Evolutionary conservation across 495 filamentous ascomycete genomes (phyloP).

Genomic region (Penicillium nucicola): DNA sequence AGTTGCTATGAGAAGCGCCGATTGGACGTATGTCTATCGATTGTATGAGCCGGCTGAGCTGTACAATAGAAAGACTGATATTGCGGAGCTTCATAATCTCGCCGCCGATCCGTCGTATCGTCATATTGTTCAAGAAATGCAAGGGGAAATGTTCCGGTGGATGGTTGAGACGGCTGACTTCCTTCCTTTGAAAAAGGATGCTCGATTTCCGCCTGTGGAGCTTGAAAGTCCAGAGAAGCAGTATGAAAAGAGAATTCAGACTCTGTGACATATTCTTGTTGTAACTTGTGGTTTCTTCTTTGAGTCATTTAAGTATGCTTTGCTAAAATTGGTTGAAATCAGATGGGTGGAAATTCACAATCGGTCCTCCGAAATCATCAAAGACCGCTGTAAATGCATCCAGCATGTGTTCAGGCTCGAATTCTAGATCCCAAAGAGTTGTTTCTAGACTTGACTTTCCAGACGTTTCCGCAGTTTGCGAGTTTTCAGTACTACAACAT

Average conservation of each 20-base stretch:
- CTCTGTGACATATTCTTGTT: background rate
- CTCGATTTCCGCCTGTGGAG: conserved; percentile 20
- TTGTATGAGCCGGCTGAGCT: conserved; percentile 27
- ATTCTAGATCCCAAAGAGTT: too few relatives aligned
- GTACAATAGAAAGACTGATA: conserved; percentile 18
- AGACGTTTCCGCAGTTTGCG: too few relatives aligned
- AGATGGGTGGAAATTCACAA: too few relatives aligned
- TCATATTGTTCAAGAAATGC: conserved; percentile 6
- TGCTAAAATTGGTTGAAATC: background rate
- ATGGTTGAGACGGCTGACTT: conserved; percentile 16
- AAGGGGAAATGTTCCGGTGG: conserved; percentile 21
- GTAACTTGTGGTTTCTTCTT: background rate
- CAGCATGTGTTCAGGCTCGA: too few relatives aligned
- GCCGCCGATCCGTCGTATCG: conserved; percentile 12
- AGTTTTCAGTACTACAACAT: background rate
- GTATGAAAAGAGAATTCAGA: background rate
- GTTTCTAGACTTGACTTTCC: too few relatives aligned
- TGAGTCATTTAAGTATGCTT: background rate
- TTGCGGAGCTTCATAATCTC: conserved; percentile 20
- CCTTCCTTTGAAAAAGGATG: conserved; percentile 16
- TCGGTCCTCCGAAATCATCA: too few relatives aligned
- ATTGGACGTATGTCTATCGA: conserved; percentile 23
- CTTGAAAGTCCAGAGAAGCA: conserved; percentile 17
- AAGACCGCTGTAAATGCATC: too few relatives aligned
- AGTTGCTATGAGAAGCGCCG: conserved; percentile 16